These are phyloP conservation scores for Fusarium sp. DNA, from an alignment of 2,329 filamentous ascomycete genomes.

Conservation along the genomic window DNA sequence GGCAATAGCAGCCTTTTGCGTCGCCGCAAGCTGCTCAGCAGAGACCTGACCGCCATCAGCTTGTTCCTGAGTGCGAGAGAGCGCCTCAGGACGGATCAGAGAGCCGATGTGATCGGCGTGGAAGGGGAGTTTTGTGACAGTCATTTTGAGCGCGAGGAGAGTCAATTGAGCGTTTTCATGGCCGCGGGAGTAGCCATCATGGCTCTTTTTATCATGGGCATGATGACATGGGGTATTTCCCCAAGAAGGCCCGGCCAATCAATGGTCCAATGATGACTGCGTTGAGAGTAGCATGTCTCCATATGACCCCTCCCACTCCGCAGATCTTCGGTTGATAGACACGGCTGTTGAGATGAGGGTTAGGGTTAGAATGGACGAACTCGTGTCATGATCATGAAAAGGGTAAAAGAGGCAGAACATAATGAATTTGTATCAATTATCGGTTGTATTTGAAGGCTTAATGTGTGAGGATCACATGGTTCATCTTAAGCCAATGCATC, in stretches of 20 bases:
- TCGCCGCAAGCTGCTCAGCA: conserved; percentile 60
- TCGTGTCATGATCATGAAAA: conserved; percentile 1
- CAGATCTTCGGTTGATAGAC: conserved; percentile 44
- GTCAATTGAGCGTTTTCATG: conserved; percentile 15
- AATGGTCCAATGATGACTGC: conserved; percentile 41
- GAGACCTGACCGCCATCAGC: conserved; percentile 62
- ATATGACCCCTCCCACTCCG: conserved; percentile 45
- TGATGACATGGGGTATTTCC: conserved; percentile 35
- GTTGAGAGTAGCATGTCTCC: conserved; percentile 29
- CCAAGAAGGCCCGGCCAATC: conserved; percentile 19
- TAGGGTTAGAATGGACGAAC: background rate
- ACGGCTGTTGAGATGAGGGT: conserved; percentile 45
- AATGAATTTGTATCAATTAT: too few relatives aligned
- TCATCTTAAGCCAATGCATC: background rate
- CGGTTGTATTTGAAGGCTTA: background rate
- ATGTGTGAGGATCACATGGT: background rate
- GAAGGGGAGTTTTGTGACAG: conserved; percentile 63
- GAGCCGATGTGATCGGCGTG: conserved; percentile 80
- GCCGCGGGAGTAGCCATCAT: conserved; percentile 16
- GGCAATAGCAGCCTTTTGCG: conserved; percentile 73
- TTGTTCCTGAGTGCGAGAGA: conserved; percentile 65
- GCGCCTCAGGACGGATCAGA: conserved; percentile 72
- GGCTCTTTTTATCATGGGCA: conserved; percentile 40
- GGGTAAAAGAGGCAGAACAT: background rate
- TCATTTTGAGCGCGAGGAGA: conserved; percentile 36